These are phyloP conservation scores for Malassezia vespertilionis DNA, from an alignment of 1,284 basidiomycete genomes.

Conservation along the genomic window DNA sequence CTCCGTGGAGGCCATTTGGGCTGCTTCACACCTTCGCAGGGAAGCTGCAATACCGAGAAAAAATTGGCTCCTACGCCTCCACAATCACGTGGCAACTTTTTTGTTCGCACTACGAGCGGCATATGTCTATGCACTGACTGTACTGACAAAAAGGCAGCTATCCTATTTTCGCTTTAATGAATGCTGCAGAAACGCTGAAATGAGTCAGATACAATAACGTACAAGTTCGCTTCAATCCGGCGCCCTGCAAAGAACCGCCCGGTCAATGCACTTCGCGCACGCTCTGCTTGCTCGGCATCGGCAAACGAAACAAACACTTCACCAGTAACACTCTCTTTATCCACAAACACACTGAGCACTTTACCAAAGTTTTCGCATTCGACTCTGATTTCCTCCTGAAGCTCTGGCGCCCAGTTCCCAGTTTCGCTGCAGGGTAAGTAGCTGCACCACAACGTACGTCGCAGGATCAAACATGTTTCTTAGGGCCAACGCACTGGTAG, in stretches of 20 bases:
- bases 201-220: conserved; percentile 15
- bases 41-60: no score
- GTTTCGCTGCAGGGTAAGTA: conserved; percentile 56
- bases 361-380: conserved; percentile 81
- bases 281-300: conserved; percentile 64
- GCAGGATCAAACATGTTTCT: conserved; percentile 96
- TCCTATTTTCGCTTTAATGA: conserved; percentile 6
- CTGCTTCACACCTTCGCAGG: no score
- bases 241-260: conserved; percentile 55
- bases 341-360: conserved; percentile 78
- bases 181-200: conserved; percentile 9
- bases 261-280: conserved; percentile 75
- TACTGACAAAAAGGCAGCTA: no score
- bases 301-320: conserved; percentile 94
- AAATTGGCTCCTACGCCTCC: not conserved
- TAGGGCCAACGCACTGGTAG: conserved; percentile 58
- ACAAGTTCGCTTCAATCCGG: conserved; percentile 39
- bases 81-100: not conserved
- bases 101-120: no score
- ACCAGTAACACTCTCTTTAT: conserved; percentile 69
- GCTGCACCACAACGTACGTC: conserved; percentile 53
- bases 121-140: no score
- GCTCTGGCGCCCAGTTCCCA: conserved; percentile 92
- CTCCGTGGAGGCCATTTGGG: no score
- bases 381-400: conserved; percentile 86